Conservation (phyloP, 208 protist species). For the Trypanosoma scelopori region DNA sequence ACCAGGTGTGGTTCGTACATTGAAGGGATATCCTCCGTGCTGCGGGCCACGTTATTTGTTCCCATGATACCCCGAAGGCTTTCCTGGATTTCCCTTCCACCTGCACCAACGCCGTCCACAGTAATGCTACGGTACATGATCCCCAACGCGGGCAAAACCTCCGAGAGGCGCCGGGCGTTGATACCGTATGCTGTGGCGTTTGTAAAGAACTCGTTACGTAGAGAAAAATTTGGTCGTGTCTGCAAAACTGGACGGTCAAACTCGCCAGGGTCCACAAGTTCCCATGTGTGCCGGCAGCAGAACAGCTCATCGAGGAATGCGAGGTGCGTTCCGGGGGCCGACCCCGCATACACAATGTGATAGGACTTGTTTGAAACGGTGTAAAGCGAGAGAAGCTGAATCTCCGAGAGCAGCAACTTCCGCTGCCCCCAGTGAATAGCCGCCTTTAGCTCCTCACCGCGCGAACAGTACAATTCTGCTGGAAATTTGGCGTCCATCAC, state of each 20-base stretch:
- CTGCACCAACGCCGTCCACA: conserved; percentile 31
- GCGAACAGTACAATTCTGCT: conserved; percentile 76
- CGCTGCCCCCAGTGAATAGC: conserved; percentile 96
- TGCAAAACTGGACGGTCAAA: conserved; percentile 81
- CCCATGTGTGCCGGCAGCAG: conserved; percentile 83
- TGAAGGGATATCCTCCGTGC: conserved; percentile 85
- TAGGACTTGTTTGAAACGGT: conserved; percentile 63
- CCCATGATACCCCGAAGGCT: conserved; percentile 73
- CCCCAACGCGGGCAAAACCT: conserved; percentile 56
- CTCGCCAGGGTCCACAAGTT: conserved; percentile 92
- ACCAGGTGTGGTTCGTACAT: conserved; percentile 80
- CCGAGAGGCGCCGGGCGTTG: conserved; percentile 69
- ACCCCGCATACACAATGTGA: conserved; percentile 94
- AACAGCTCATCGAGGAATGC: conserved; percentile 91
- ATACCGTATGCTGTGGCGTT: conserved; percentile 92
- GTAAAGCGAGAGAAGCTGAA: conserved; percentile 93
- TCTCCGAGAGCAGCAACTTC: conserved; percentile 95
- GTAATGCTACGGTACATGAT: conserved; percentile 59
- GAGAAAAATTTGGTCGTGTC: conserved; percentile 57
- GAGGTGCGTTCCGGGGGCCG: conserved; percentile 94
- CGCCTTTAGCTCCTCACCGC: conserved; percentile 84
- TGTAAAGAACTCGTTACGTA: conserved; percentile 95
- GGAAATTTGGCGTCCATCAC: conserved; percentile 73
- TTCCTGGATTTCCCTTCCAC: conserved; percentile 62
- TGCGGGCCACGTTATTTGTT: conserved; percentile 81